phyloP scores from a whole-genome alignment of 257 asterid genomes.

The Nemophila menziesii region DNA sequence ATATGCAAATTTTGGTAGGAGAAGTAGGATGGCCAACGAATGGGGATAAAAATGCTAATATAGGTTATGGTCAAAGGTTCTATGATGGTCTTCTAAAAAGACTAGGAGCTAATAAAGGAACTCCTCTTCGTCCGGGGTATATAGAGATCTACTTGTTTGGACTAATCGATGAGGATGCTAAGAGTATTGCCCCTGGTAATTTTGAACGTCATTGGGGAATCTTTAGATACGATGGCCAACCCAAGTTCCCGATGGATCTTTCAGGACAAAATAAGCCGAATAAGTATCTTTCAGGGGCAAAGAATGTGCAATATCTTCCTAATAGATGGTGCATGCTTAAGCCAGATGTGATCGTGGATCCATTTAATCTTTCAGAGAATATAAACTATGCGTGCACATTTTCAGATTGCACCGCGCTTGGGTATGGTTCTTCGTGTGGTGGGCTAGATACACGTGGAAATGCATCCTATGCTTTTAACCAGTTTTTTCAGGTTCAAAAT shows the following conservation, averaged over 20 bases:
- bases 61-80: conserved; percentile 41
- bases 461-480: conserved; percentile 63
- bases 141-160: conserved; percentile 68
- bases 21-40: conserved; percentile 85
- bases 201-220: conserved; percentile 86
- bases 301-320: conserved; percentile 47
- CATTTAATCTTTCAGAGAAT: conserved; percentile 41
- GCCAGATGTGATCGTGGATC: conserved; percentile 25
- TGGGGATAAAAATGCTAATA: conserved; percentile 54
- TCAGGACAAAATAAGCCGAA: conserved; percentile 33
- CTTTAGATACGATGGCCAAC: conserved; percentile 68
- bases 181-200: conserved; percentile 65
- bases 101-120: conserved; percentile 53
- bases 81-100: conserved; percentile 53
- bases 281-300: conserved; percentile 43
- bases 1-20: conserved; percentile 56
- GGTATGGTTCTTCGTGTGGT: conserved; percentile 67
- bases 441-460: conserved; percentile 57
- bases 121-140: conserved; percentile 62
- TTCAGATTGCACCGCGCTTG: conserved; percentile 64
- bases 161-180: conserved; percentile 62
- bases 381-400: conserved; percentile 52
- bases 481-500: conserved; percentile 54
- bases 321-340: conserved; percentile 48
- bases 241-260: conserved; percentile 64